Percentiles rank a stretch among this genome's conserved stretches.
These are phyloP conservation scores for Maudiozyma saulgeensis DNA, from an alignment of 805 yeast species.

Conservation along the genomic window DNA sequence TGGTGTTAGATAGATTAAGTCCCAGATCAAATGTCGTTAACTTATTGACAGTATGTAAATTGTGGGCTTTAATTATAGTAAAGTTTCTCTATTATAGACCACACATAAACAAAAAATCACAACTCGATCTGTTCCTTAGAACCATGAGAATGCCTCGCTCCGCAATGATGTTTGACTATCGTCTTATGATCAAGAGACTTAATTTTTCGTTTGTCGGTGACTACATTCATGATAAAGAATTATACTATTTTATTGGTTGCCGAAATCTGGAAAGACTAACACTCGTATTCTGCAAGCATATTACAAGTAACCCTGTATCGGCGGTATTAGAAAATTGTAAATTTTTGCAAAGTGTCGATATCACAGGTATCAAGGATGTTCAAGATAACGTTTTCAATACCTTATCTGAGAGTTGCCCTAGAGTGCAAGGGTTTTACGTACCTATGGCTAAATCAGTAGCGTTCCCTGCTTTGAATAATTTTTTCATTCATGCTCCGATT, in stretches of 20 bases:
- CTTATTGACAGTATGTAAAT: constrained; percentile 62
- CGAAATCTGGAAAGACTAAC: constrained; percentile 76
- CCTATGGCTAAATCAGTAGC: constrained; percentile 72
- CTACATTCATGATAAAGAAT: constrained; percentile 52
- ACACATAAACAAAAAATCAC: constrained; percentile 49
- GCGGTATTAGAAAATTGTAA: constrained; percentile 54
- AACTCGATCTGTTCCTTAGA: constrained; percentile 32
- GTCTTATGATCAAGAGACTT: constrained; percentile 62
- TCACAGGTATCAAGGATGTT: constrained; percentile 64
- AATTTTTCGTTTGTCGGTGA: constrained; percentile 70
- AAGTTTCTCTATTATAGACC: constrained; percentile 88
- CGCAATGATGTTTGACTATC: constrained; percentile 55
- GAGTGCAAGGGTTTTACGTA: constrained; percentile 83
- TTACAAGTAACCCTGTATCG: constrained; percentile 54
- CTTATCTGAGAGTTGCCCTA: constrained; percentile 59
- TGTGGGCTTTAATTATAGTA: constrained; percentile 69
- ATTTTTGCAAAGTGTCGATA: constrained; percentile 73
- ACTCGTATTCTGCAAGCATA: constrained; percentile 63
- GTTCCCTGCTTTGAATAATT: constrained; percentile 48
- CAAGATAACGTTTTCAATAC: constrained; percentile 62
- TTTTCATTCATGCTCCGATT: constrained; percentile 58
- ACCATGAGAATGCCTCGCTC: constrained; percentile 22
- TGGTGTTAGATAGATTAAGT: constrained; percentile 55
- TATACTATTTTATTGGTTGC: constrained; percentile 57
- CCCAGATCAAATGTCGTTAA: constrained; percentile 51